Evolutionary conservation across 2,329 filamentous ascomycete genomes (phyloP), one percentile per base, ranked within the genome.

Genomic region (Diaporthe vaccinii): DNA sequence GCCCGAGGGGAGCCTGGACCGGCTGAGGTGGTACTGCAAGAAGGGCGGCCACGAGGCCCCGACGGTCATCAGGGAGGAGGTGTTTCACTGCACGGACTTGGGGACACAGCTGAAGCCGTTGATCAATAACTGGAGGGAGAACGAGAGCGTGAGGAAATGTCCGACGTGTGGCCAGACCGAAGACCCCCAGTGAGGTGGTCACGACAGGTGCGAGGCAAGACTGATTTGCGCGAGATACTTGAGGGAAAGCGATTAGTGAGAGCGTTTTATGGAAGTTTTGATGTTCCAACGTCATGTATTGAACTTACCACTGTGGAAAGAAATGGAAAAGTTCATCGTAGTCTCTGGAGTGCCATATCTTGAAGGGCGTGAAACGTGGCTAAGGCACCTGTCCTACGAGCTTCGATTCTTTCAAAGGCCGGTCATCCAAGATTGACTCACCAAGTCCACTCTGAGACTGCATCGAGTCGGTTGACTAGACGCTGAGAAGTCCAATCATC

Each of bases 81-180:
- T 75, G 1, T 79, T 79, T 41, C 75, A 77, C 67, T 78, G 78
- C 62, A 76, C 73, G 28, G 78, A 79, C 59, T 51, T 79, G 67
- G 78, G 78, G 7, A 75, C 76, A 2, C 78, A 79, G 75, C 65
- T 79, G 46, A 78, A 78, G 73, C 77, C 77, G 15, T n/a, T 78
- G 44, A 78, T 78, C 31, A 70, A 77, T 25, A 69, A 78, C 51
- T 78, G 76, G 77, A 74, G 76, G 70, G 75, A 78, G 65, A 76
- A 78, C 4, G 77, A 78, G 75, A 75, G 75, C 44, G 55, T 71
- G 59, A 58, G 77, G 51, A 75, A 74, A 41, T 78, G 77, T 57
- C 39, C 62, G 41, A 55, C 28, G 1, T 78, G 77, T 59, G 77
- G 77, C 14, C 55, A 71, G 58, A 36, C 75, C 0, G 77, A 75